Evolutionary conservation across 108 stramenopile genomes (phyloP).

Genomic region (Skeletonema costatum): DNA sequence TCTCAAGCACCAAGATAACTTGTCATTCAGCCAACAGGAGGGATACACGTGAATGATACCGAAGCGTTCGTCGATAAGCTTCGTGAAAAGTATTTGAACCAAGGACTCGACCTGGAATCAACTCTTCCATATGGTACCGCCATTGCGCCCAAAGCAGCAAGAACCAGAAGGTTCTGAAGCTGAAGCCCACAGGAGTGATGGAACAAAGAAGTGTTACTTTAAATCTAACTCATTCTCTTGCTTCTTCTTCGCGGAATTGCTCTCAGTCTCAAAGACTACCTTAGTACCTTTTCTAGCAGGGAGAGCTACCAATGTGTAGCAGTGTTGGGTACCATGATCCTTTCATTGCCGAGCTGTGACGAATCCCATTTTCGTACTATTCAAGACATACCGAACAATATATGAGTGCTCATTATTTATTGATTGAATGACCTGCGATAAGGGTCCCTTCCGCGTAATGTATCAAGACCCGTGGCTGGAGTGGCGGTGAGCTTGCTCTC

Average conservation of each 20-base stretch:
- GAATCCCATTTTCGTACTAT: neutral
- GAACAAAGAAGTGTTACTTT: neutral
- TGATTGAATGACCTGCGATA: slow-evolving; percentile 6
- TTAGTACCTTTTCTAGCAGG: neutral
- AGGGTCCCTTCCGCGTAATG: slow-evolving; percentile 6
- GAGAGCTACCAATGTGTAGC: neutral
- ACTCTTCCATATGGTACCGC: no score
- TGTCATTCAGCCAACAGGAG: slow-evolving; percentile 40
- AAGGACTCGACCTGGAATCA: no score
- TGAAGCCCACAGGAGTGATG: neutral
- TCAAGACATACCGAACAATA: neutral
- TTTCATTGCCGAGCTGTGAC: neutral
- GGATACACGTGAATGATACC: slow-evolving; percentile 51
- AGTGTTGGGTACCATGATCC: neutral
- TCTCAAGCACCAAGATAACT: slow-evolving; percentile 42
- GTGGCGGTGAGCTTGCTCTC: slow-evolving; percentile 60
- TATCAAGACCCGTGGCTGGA: slow-evolving; percentile 22
- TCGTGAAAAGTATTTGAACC: neutral
- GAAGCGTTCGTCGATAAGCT: slow-evolving; percentile 39
- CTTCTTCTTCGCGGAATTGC: neutral
- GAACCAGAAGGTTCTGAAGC: neutral
- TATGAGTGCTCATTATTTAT: neutral
- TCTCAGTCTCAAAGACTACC: no score
- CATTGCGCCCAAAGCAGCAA: no score
- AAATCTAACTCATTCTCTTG: neutral